Percentiles rank a stretch among this genome's conserved stretches.
Evolutionary conservation across 1,284 basidiomycete genomes (phyloP).

Genomic region (Irpex sp.): DNA sequence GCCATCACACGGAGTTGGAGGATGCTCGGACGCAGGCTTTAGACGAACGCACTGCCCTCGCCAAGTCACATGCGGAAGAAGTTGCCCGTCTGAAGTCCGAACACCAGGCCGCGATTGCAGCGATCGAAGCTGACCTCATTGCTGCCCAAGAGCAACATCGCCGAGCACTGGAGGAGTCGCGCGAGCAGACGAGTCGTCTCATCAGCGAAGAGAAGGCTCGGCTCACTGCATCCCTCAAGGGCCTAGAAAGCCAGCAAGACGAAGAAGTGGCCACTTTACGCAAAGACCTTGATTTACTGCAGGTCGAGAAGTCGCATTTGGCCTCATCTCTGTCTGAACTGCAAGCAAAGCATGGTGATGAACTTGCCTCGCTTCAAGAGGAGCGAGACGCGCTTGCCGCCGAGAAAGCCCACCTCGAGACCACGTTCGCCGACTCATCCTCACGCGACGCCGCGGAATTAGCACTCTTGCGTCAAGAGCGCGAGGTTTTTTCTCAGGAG

Average conservation of each 20-base stretch:
- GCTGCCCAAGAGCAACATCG: conserved; percentile 44
- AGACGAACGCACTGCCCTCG: conserved; percentile 25
- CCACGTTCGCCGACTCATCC: conserved; percentile 30
- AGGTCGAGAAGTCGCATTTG: conserved; percentile 39
- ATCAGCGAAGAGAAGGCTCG: conserved; percentile 39
- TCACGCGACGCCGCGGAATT: conserved; percentile 38
- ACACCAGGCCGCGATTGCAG: conserved; percentile 42
- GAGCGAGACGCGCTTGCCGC: conserved; percentile 23
- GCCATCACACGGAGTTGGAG: conserved; percentile 44
- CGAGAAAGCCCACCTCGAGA: conserved; percentile 32
- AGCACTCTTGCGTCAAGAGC: conserved; percentile 45
- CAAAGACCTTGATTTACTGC: conserved; percentile 26
- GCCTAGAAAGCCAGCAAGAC: conserved; percentile 31
- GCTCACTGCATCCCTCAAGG: conserved; percentile 34
- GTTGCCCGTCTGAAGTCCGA: conserved; percentile 38
- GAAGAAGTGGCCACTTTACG: conserved; percentile 27
- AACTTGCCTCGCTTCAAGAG: conserved; percentile 14
- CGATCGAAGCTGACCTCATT: conserved; percentile 39
- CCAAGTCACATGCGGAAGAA: conserved; percentile 37
- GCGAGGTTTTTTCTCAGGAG: conserved; percentile 55
- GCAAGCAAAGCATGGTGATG: conserved; percentile 26
- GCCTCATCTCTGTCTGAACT: conserved; percentile 33
- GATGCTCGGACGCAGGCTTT: conserved; percentile 34
- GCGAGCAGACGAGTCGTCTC: conserved; percentile 33
- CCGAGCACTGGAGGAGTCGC: conserved; percentile 36